Conservation (phyloP, 2,329 filamentous ascomycete species). For the Talaromyces sp. region DNA sequence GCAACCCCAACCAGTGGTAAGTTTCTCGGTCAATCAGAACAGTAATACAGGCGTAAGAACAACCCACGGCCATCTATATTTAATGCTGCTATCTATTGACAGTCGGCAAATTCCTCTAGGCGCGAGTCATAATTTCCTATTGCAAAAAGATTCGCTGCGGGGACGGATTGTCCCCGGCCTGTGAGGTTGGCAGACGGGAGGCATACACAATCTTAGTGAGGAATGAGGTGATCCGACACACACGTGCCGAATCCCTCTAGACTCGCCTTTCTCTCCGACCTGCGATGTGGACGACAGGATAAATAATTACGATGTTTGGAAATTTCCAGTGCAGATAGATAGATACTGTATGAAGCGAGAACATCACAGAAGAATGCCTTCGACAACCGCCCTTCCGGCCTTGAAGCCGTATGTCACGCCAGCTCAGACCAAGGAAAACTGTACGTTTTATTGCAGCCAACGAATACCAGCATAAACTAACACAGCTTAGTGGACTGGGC, state of each 20-base stretch:
- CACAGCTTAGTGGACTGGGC: constrained; percentile 42
- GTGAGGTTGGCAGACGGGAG: neutral
- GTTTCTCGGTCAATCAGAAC: neutral
- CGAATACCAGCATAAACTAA: neutral
- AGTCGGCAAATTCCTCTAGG: too few species aligned
- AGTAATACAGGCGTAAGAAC: neutral
- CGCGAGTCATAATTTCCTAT: neutral
- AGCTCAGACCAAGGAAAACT: constrained; percentile 6
- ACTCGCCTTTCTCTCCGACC: neutral
- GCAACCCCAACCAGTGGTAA: neutral
- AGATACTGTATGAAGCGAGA: too few species aligned
- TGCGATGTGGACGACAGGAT: too few species aligned
- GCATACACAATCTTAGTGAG: neutral
- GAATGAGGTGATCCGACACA: neutral
- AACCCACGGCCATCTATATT: too few species aligned
- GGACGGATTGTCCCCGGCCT: too few species aligned
- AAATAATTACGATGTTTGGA: too few species aligned
- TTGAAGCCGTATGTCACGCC: constrained; percentile 3
- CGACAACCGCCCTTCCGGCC: neutral
- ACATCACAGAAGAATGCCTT: neutral
- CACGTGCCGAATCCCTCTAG: neutral
- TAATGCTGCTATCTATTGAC: too few species aligned
- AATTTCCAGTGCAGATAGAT: too few species aligned
- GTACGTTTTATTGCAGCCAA: neutral
- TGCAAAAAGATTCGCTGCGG: neutral